Evolutionary conservation across 2,329 filamentous ascomycete species (phyloP).

Genomic region (Alternaria metachromatica): DNA sequence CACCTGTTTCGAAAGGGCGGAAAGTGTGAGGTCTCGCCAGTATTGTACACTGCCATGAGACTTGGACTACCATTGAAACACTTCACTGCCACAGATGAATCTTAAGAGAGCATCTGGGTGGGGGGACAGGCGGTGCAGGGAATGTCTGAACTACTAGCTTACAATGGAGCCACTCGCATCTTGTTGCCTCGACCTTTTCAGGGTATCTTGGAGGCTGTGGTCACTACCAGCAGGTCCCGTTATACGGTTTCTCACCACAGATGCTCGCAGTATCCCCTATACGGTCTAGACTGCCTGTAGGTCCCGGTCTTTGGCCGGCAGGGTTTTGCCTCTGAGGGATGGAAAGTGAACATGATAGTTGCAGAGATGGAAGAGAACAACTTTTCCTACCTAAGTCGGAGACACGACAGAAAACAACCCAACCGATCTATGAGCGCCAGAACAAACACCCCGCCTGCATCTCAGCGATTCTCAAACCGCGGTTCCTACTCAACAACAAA

Average conservation of each 20-base stretch:
- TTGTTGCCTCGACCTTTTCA: neutral
- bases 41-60: neutral
- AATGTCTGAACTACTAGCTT: neutral
- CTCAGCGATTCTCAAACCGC: neutral
- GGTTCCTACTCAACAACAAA: neutral
- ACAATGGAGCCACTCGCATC: neutral
- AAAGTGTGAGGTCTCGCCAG: conserved; percentile 1
- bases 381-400: neutral
- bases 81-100: neutral
- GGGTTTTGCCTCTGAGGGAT: neutral
- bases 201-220: neutral
- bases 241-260: neutral
- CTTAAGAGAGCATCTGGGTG: neutral
- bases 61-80: neutral
- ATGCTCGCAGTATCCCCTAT: neutral
- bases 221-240: neutral
- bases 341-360: neutral
- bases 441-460: neutral
- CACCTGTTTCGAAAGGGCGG: conserved; percentile 6
- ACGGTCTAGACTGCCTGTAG: neutral
- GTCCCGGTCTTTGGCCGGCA: neutral
- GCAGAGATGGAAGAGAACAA: neutral
- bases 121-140: neutral
- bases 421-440: neutral
- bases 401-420: neutral